These are phyloP conservation scores for Prunus armeniaca DNA, from an alignment of 306 rosid species.

Conservation along the genomic window DNA sequence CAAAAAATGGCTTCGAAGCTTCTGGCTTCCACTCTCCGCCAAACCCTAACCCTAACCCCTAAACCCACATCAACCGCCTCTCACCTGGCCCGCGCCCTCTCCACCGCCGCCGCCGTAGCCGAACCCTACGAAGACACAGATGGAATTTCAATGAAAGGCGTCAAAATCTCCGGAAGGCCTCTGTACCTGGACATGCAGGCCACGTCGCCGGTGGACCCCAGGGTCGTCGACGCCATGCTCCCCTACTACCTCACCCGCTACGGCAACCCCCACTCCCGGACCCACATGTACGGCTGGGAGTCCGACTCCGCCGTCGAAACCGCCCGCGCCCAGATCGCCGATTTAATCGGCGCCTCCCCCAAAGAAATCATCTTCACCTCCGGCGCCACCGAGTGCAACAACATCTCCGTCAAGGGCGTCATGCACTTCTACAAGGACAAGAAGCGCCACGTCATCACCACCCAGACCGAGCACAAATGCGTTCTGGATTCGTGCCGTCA, in stretches of 20 bases:
- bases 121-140: conserved; percentile 38
- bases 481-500: conserved; percentile 92
- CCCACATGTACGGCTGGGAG: conserved; percentile 94
- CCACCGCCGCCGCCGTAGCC: conserved; percentile 38
- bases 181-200: conserved; percentile 90
- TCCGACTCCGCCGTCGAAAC: conserved; percentile 83
- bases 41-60: conserved; percentile 24
- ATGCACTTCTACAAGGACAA: conserved; percentile 80
- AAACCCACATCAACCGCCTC: conserved; percentile 16
- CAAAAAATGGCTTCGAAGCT: conserved; percentile 54
- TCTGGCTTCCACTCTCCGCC: conserved; percentile 53
- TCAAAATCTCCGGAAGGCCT: conserved; percentile 72
- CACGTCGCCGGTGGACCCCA: conserved; percentile 84
- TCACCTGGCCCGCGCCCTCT: conserved; percentile 10
- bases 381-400: conserved; percentile 89
- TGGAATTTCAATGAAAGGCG: conserved; percentile 73
- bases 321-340: conserved; percentile 78
- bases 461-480: conserved; percentile 97
- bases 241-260: conserved; percentile 62
- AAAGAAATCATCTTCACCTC: conserved; percentile 86
- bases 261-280: conserved; percentile 93
- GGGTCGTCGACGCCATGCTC: conserved; percentile 92
- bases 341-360: conserved; percentile 66
- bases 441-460: conserved; percentile 77
- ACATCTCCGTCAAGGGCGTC: conserved; percentile 77